A percentile compares a stretch with the other conserved stretches of the same genome.
phyloP scores from a whole-genome alignment of 495 filamentous ascomycete species.

The Neurospora pannonica region DNA sequence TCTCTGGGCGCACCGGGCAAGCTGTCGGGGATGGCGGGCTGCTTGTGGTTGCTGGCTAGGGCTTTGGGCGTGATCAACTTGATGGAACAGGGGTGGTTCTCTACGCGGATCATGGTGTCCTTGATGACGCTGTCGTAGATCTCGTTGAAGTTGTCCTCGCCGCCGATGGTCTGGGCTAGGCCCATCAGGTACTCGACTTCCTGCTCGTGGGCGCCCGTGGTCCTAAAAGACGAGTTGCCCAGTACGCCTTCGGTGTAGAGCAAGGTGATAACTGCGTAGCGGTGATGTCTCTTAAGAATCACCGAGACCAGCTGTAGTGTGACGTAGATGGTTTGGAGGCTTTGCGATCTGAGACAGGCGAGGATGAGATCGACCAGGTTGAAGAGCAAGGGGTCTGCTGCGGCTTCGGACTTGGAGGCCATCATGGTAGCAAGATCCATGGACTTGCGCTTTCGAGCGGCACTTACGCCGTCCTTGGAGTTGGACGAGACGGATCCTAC shows the following conservation, averaged over 20 bases:
- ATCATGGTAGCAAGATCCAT: slow-evolving; percentile 74
- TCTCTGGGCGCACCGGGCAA: slow-evolving; percentile 45
- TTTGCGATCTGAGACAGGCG: slow-evolving; percentile 72
- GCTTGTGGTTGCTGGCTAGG: slow-evolving; percentile 40
- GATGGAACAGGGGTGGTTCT: slow-evolving; percentile 67
- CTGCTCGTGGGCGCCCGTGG: slow-evolving; percentile 68
- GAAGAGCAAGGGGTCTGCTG: slow-evolving; percentile 77
- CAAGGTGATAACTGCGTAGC: slow-evolving; percentile 70
- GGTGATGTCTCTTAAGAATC: slow-evolving; percentile 78
- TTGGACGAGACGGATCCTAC: slow-evolving; percentile 18
- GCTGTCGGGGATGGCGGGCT: slow-evolving; percentile 38
- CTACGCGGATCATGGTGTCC: slow-evolving; percentile 68
- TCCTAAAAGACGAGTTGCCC: slow-evolving; percentile 45
- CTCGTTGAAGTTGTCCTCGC: slow-evolving; percentile 62
- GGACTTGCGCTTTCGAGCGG: slow-evolving; percentile 74
- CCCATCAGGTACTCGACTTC: slow-evolving; percentile 67
- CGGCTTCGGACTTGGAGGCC: slow-evolving; percentile 55
- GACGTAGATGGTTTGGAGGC: slow-evolving; percentile 78
- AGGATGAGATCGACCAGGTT: slow-evolving; percentile 88
- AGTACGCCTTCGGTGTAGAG: slow-evolving; percentile 53
- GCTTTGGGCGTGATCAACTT: slow-evolving; percentile 46
- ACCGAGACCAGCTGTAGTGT: slow-evolving; percentile 78
- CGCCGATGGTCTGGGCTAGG: slow-evolving; percentile 62
- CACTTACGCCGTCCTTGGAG: slow-evolving; percentile 35
- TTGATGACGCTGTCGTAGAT: slow-evolving; percentile 75